Percentiles rank a stretch among this genome's conserved stretches.
phyloP scores from a whole-genome alignment of 192 early-diverging fungal species.

The Coemansia sp. region DNA sequence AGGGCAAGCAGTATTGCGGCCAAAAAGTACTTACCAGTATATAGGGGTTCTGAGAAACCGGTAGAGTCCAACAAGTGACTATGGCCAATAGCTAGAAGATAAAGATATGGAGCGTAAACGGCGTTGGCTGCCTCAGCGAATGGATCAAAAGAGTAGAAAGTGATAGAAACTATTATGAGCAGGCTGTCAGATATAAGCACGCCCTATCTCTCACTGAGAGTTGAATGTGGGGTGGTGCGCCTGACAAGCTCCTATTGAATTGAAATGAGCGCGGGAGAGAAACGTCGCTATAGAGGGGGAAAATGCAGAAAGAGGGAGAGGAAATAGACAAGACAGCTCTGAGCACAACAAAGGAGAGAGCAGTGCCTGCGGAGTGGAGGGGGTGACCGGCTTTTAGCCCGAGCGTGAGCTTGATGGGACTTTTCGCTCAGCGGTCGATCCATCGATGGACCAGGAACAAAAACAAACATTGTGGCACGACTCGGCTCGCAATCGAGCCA shows the following conservation, averaged over 20 bases:
- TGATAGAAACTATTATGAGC: background rate
- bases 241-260: slow-evolving; percentile 3
- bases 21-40: background rate
- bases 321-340: background rate
- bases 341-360: background rate
- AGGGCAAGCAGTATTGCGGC: background rate
- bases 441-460: background rate
- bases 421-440: background rate
- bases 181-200: background rate
- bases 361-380: background rate
- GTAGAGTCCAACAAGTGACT: background rate
- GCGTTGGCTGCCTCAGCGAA: background rate
- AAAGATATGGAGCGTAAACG: background rate
- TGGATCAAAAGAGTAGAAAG: background rate
- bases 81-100: background rate
- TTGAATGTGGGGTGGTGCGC: background rate
- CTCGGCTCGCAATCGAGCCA: slow-evolving; percentile 5
- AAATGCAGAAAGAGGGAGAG: background rate
- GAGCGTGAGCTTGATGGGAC: background rate
- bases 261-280: slow-evolving; percentile 9
- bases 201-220: background rate
- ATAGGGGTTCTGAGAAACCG: background rate
- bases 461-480: background rate
- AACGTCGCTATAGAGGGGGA: background rate
- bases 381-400: background rate